A percentile compares a stretch with the other conserved stretches of the same genome.
These are phyloP conservation scores for Pythium biforme DNA, from an alignment of 352 stramenopile genomes.

Conservation along the genomic window DNA sequence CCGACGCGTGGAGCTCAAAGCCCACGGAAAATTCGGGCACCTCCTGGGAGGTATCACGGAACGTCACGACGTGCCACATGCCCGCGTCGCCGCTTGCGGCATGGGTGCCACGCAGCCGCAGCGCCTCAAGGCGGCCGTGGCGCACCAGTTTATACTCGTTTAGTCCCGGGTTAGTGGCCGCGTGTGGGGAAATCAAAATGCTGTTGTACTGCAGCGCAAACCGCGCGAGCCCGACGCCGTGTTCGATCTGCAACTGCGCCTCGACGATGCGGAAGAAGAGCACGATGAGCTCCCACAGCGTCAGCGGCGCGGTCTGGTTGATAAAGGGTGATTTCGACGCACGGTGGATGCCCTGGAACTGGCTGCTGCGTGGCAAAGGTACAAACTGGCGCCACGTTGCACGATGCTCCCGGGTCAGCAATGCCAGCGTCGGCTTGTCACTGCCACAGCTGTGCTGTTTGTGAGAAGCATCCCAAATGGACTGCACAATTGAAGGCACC, in stretches of 20 bases:
- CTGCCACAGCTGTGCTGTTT: not conserved
- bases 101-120: not conserved
- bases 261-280: slow-evolving; percentile 3
- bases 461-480: not conserved
- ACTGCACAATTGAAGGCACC: not conserved
- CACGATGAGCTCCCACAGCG: not conserved
- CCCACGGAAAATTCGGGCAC: not conserved
- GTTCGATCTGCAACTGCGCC: not conserved
- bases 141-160: not conserved
- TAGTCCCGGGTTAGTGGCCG: not conserved
- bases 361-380: not conserved
- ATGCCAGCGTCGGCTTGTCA: not conserved
- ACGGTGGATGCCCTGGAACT: not conserved
- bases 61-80: slow-evolving; percentile 6
- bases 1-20: not conserved
- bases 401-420: not conserved
- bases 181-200: not conserved
- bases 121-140: not conserved
- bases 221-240: not conserved
- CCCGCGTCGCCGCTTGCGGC: not conserved
- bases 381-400: not conserved
- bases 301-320: not conserved
- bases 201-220: slow-evolving; percentile 7
- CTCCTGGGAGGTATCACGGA: not conserved
- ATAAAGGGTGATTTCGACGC: not conserved